Conservation (phyloP, 78 protist genomes). For the Dictyostelium intermedium region DNA sequence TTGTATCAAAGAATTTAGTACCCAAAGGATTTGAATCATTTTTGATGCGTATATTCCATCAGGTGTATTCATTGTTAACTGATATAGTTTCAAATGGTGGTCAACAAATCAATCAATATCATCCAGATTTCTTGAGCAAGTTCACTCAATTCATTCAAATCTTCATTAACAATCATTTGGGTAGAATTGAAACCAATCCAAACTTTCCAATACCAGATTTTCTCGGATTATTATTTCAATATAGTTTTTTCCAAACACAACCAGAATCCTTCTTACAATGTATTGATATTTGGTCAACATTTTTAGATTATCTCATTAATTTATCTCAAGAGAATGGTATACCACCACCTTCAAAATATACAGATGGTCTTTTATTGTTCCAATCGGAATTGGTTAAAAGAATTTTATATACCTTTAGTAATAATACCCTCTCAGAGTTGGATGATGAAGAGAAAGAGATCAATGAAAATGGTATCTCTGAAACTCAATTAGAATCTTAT, state of each 20-base stretch:
- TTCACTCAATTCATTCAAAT: constrained; percentile 53
- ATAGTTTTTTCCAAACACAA: constrained; percentile 8
- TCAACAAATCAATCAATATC: not conserved
- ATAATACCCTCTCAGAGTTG: not conserved
- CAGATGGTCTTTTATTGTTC: constrained; percentile 42
- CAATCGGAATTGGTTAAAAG: constrained; percentile 61
- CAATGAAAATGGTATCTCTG: not conserved
- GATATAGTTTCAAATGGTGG: constrained; percentile 1
- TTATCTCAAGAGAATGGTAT: not conserved
- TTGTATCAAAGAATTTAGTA: constrained; percentile 67
- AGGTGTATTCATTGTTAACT: constrained; percentile 35
- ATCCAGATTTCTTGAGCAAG: constrained; percentile 14
- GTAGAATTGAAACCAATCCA: constrained; percentile 46
- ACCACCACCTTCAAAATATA: constrained; percentile 20
- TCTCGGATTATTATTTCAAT: constrained; percentile 29
- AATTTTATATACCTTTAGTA: constrained; percentile 11
- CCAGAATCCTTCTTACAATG: constrained; percentile 21
- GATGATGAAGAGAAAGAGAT: constrained; percentile 26
- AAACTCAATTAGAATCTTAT: constrained; percentile 8
- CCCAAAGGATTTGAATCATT: constrained; percentile 69
- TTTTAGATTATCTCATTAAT: constrained; percentile 16
- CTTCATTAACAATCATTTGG: constrained; percentile 52
- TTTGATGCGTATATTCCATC: constrained; percentile 48
- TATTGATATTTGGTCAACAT: constrained; percentile 56
- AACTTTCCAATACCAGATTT: constrained; percentile 51